Base-by-base conservation (phyloP, 2,329 filamentous ascomycete species). In the Sporothrix euskadiensis region DNA sequence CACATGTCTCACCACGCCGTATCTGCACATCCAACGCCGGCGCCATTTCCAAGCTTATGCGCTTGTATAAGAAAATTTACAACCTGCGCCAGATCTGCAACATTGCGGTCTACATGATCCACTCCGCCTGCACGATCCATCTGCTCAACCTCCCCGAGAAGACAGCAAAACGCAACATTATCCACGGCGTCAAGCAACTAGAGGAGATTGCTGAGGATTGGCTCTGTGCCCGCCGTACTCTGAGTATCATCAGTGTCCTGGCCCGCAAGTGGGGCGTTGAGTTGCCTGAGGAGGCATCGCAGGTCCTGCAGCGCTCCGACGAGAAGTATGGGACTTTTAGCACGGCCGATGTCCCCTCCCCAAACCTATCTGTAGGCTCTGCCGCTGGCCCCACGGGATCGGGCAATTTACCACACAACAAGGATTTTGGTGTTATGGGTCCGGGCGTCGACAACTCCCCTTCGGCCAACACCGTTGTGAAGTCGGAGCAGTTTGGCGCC, bases 131-230 rank as follows among this genome's bases (percentile, higher is more conserved):
- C 80, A 98, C 94, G 0, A 97, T 98, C 54, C 96, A 98, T 78
- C 84, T 99, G 26, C 89, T 99, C 49, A 98, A 98, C 77, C 85
- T 98, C 1, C 94, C 94, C 0, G 94, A 98, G 77, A 97, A 96
- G 83, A 96, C 93, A 41, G 94, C 96, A 4, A 91, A 90, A 78
- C 86, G 95, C 77, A 95, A 98, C 81, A 93, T 99, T 57, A 91
- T 93, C 4, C 94, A 98, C 78, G 94, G 95, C 0, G 87, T 97
- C 59, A 95, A 93, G 78, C 93, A 97, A 76, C 88, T 98, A 1
- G 95, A 98, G 81, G 95, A 98, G 79, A 98, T 99, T 78, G 94
- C 94, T 0, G 94, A 98, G 80, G 92, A 94, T 78, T 99, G 96
- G 96, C 88, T 94, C 0, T 96, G 94, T 78, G 95, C 94, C 10